Evolutionary conservation across 2,329 filamentous ascomycete genomes (phyloP).

Genomic region (Albophoma yamanashiensis): DNA sequence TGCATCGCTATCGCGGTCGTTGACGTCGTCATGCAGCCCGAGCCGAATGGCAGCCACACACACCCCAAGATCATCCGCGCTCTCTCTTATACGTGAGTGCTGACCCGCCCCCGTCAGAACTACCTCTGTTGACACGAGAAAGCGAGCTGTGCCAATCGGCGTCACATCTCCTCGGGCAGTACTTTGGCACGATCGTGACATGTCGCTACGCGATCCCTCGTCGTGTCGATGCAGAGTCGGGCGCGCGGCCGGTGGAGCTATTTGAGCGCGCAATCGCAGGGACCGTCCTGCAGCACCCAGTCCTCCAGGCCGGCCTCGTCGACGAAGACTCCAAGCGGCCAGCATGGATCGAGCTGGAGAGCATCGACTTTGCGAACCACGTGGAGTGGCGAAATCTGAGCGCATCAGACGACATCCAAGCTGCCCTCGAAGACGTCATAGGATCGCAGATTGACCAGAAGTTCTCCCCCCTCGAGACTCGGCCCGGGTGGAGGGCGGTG

Average conservation of each 20-base stretch:
- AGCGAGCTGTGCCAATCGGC: background rate
- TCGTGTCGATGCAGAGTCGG: background rate
- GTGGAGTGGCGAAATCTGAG: conserved; percentile 6
- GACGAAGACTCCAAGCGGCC: conserved; percentile 7
- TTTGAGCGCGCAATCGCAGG: background rate
- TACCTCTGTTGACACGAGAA: background rate
- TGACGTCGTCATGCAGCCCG: background rate
- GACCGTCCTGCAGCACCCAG: background rate
- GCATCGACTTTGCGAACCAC: conserved; percentile 8
- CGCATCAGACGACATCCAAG: background rate
- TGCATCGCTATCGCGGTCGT: background rate
- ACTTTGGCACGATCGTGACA: conserved; percentile 2
- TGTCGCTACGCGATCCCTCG: conserved; percentile 6
- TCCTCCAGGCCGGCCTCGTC: conserved; percentile 10
- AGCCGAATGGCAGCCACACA: too few species aligned
- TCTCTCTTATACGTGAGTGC: background rate
- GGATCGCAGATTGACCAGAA: background rate
- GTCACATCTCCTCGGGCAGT: background rate
- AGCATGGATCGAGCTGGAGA: conserved; percentile 6
- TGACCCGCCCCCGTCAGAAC: background rate
- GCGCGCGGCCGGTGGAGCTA: background rate
- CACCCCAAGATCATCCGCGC: background rate
- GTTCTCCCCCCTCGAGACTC: conserved; percentile 6
- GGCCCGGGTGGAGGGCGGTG: conserved; percentile 14
- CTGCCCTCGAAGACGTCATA: background rate